Evolutionary conservation across 768 basidiomycete genomes (phyloP).

Genomic region (Trametes meyenii): DNA sequence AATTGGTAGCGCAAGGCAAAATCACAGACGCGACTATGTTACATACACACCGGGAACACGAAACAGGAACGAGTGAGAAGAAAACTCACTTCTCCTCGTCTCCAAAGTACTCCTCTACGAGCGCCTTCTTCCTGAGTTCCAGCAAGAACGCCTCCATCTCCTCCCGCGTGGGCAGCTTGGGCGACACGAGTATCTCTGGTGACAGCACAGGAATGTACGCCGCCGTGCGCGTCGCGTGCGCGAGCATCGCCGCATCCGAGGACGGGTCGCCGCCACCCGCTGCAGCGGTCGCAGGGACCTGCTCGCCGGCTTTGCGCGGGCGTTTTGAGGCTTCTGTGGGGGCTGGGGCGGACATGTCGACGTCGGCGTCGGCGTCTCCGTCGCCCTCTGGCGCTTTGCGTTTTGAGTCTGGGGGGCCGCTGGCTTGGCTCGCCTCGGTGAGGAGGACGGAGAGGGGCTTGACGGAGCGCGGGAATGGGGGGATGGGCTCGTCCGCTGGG

Average conservation of each 20-base stretch:
- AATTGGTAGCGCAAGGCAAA: neutral
- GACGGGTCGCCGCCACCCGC: conserved; percentile 27
- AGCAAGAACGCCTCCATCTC: conserved; percentile 83
- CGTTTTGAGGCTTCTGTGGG: conserved; percentile 35
- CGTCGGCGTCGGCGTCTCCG: conserved; percentile 44
- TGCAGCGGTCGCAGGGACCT: conserved; percentile 19
- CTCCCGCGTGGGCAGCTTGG: conserved; percentile 70
- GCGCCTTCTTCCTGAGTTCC: conserved; percentile 73
- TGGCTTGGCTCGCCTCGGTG: conserved; percentile 27
- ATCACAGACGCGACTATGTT: neutral
- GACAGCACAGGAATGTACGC: conserved; percentile 76
- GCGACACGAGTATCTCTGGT: conserved; percentile 70
- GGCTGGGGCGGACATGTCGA: conserved; percentile 36
- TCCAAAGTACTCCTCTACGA: conserved; percentile 80
- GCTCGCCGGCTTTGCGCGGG: conserved; percentile 29
- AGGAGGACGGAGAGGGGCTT: conserved; percentile 29
- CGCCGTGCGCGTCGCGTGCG: conserved; percentile 59
- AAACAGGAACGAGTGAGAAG: neutral
- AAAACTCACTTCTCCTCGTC: conserved; percentile 17
- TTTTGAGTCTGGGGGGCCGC: conserved; percentile 43
- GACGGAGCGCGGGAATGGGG: conserved; percentile 50
- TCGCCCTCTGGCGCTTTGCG: conserved; percentile 56
- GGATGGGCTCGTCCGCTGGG: conserved; percentile 52
- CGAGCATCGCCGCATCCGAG: conserved; percentile 29
- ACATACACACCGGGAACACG: neutral